Evolutionary conservation across 2,329 filamentous ascomycete species (phyloP), one percentile per base, ranked within the genome.

Genomic region (Hypoxylon sp.): DNA sequence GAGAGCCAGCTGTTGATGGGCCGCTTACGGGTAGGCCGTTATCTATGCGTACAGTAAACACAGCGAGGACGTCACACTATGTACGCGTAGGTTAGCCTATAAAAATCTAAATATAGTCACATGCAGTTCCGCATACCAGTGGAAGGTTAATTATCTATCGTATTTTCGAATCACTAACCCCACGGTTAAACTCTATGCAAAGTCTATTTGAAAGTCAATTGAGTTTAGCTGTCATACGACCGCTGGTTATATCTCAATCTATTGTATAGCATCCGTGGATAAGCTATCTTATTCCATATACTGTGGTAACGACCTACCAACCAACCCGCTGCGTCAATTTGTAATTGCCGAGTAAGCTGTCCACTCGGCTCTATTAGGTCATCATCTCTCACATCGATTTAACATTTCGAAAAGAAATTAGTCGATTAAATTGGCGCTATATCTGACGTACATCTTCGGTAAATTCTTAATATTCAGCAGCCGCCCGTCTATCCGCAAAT

Each of bases 41-140:
- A 52, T 38, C 38, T 49, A 23, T n/a, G 9, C 11, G 28, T 32
- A 43, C 55, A 59, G 46, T 64, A 60, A 28, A 49, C 32, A 60
- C 46, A 53, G 17, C 36, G 34, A 21, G 36, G 14, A 46, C 30
- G 45, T 34, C 36, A 48, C 43, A 58, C 41, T 48, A 34, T 7
- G n/a, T 50, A 38, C 30, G 41, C 49, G 38, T 60, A 53, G 19
- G 17, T 23, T 46, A 41, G 36, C 34, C 58, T 56, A 62, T 55
- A 30, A 45, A 28, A 49, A 32, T 57, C 61, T 64, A 67, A 61
- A 58, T 61, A 68, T 68, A 68, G 65, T 32, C 63, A 51, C 63
- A 51, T 63, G 49, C 28, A 17, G 17, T 43, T 21, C 32, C 36
- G 17, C 21, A 17, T 50, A 43, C n/a, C 30, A 51, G 10, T 17